Evolutionary conservation across 164 flowering plant species (phyloP).

Genomic region (Tinospora cordifolia): DNA sequence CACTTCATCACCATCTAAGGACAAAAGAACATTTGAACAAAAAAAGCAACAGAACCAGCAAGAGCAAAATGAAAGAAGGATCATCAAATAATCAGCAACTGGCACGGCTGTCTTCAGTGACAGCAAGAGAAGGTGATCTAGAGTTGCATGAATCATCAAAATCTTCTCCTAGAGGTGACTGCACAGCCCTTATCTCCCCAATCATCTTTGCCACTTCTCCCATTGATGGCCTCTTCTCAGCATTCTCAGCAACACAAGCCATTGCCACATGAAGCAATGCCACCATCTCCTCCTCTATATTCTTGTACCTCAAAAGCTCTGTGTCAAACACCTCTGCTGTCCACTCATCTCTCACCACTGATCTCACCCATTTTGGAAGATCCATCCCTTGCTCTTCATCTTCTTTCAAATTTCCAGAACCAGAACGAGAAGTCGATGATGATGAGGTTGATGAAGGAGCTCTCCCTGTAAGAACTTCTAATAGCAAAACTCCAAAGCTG

Average conservation of each 20-base stretch:
- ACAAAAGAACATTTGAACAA: background rate
- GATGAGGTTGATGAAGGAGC: constrained; percentile 54
- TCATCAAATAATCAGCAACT: constrained; percentile 20
- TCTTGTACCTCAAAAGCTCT: constrained; percentile 81
- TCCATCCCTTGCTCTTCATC: constrained; percentile 44
- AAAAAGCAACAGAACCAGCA: background rate
- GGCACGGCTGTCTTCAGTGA: constrained; percentile 54
- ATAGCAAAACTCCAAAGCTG: constrained; percentile 68
- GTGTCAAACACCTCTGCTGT: constrained; percentile 85
- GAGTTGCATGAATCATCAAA: constrained; percentile 68
- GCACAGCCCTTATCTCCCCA: constrained; percentile 80
- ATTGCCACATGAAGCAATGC: constrained; percentile 77
- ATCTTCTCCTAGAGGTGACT: constrained; percentile 76
- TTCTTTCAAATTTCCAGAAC: background rate
- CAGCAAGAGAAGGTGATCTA: constrained; percentile 56
- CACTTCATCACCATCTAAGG: too few relatives aligned
- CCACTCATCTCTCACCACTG: constrained; percentile 94
- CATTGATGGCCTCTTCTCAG: constrained; percentile 88
- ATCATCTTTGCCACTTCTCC: constrained; percentile 67
- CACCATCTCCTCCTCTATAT: constrained; percentile 85
- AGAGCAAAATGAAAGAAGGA: background rate
- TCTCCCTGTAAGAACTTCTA: constrained; percentile 79
- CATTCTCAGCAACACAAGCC: constrained; percentile 57
- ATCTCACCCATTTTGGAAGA: constrained; percentile 80
- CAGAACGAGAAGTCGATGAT: constrained; percentile 13